A percentile compares a stretch with the other conserved stretches of the same genome.
phyloP scores from a whole-genome alignment of 768 basidiomycete species.

The Suillus occidentalis region DNA sequence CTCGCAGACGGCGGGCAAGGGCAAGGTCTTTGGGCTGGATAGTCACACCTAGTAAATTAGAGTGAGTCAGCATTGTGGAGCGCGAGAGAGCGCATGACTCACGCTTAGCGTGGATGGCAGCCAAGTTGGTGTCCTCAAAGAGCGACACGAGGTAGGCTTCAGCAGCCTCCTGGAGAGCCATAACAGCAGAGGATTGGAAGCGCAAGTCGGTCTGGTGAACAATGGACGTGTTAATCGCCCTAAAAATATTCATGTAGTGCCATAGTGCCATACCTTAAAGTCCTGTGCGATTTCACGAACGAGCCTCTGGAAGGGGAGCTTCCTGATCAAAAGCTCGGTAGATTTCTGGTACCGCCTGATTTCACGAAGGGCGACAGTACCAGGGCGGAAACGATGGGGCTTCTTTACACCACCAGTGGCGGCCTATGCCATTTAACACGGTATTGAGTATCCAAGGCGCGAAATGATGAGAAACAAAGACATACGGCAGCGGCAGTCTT shows the following conservation, averaged over 20 bases:
- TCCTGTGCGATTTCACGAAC: conserved; percentile 97
- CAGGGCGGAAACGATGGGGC: conserved; percentile 95
- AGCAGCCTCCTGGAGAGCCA: conserved; percentile 91
- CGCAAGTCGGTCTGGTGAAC: conserved; percentile 74
- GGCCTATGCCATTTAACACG: conserved; percentile 39
- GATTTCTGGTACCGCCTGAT: conserved; percentile 98
- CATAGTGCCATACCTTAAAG: conserved; percentile 67
- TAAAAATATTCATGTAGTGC: neutral
- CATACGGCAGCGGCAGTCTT: conserved; percentile 76
- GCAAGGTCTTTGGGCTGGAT: conserved; percentile 89
- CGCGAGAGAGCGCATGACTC: conserved; percentile 18
- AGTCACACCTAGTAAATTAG: conserved; percentile 44
- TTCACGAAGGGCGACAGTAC: conserved; percentile 99
- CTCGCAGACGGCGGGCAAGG: conserved; percentile 81
- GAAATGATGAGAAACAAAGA: conserved; percentile 15
- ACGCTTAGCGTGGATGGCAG: conserved; percentile 88
- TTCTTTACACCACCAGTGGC: conserved; percentile 99
- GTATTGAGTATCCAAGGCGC: conserved; percentile 2
- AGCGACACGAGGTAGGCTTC: conserved; percentile 87
- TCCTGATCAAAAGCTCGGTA: conserved; percentile 97
- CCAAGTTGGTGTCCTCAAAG: conserved; percentile 90
- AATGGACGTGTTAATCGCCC: conserved; percentile 4
- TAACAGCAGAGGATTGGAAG: conserved; percentile 95
- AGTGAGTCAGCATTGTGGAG: conserved; percentile 14
- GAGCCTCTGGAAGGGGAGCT: conserved; percentile 98